Percentiles rank a stretch among this genome's conserved stretches.
These are phyloP conservation scores for Carallia pectinifolia DNA, from an alignment of 345 rosid genomes.

Conservation along the genomic window DNA sequence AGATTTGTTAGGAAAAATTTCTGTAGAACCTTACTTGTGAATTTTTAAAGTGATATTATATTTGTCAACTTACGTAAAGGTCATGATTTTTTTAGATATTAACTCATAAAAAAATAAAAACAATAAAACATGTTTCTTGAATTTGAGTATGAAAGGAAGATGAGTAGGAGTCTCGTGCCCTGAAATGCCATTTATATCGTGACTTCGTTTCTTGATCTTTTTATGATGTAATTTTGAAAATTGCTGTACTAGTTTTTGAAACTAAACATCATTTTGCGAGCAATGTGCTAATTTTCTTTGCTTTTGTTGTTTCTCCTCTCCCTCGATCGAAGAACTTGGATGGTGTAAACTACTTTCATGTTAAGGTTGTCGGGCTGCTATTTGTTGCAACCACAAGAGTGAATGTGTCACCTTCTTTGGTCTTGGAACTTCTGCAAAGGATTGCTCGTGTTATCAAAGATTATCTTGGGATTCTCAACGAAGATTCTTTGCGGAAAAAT, in stretches of 20 bases:
- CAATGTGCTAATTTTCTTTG: neutral
- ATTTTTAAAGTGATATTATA: too few species aligned
- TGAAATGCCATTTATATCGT: too few species aligned
- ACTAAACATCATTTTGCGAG: neutral
- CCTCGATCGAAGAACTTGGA: conserved; percentile 61
- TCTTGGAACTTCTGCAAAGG: conserved; percentile 96
- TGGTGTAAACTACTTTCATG: conserved; percentile 97
- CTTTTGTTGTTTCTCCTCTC: conserved; percentile 8
- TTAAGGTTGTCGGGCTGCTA: conserved; percentile 84
- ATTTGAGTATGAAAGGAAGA: too few species aligned
- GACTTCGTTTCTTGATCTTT: too few species aligned
- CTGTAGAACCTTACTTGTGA: too few species aligned
- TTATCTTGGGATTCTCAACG: conserved; percentile 91
- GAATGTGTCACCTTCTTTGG: conserved; percentile 86
- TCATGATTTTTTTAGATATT: too few species aligned
- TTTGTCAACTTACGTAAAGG: too few species aligned
- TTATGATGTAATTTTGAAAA: too few species aligned
- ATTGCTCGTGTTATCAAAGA: conserved; percentile 95
- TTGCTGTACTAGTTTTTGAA: too few species aligned
- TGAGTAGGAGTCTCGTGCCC: too few species aligned
- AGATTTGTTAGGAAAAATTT: too few species aligned
- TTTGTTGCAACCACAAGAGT: conserved; percentile 96
- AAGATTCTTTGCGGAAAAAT: conserved; percentile 88
- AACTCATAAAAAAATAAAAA: too few species aligned
- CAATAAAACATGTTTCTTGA: conserved; percentile 3